Evolutionary conservation across 108 stramenopile species (phyloP), one percentile per base, ranked within the genome.

Genomic region (Fistulifera pelliculosa): DNA sequence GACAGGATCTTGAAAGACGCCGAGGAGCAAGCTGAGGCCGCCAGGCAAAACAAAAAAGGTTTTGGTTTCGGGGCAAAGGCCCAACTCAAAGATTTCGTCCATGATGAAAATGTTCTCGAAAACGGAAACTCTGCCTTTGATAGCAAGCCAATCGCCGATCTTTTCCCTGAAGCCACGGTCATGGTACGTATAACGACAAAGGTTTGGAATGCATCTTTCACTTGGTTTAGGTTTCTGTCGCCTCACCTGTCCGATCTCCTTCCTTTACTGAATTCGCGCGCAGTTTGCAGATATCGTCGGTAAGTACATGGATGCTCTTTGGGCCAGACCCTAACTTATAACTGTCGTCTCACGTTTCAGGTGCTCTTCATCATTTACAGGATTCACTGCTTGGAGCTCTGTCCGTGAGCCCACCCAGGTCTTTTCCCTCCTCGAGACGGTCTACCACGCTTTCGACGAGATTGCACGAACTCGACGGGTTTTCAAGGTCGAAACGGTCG

Each of bases 231-330:
- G n/a, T n/a, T n/a, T n/a, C n/a, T n/a, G n/a, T n/a, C n/a, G n/a
- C n/a, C n/a, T n/a, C n/a, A n/a, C n/a, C n/a, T n/a, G n/a, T n/a
- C n/a, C n/a, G n/a, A n/a, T n/a, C n/a, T n/a, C n/a, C n/a, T n/a
- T n/a, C n/a, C n/a, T n/a, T n/a, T n/a, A n/a, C n/a, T 35, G 8
- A 35, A 3, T 35, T 35, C 31, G 31, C 8, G 31, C 31, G 31
- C 31, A 35, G 31, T 77, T 77, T 66, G 72, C 76, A 4, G 76
- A 77, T 59, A 74, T 78, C 27, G 74, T 66, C 17, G 72, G 72
- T 69, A 19, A 60, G 70, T 53, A 21, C 19, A 21, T 11, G 3
- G 3, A 3, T 11, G 5, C 7, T 8, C 7, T 45, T 17, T 45
- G 44, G 4, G 8, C 44, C 21, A 17, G 44, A 21, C 3, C 11